Evolutionary conservation across 495 filamentous ascomycete genomes (phyloP).

Genomic region (Neurospora pannonica): DNA sequence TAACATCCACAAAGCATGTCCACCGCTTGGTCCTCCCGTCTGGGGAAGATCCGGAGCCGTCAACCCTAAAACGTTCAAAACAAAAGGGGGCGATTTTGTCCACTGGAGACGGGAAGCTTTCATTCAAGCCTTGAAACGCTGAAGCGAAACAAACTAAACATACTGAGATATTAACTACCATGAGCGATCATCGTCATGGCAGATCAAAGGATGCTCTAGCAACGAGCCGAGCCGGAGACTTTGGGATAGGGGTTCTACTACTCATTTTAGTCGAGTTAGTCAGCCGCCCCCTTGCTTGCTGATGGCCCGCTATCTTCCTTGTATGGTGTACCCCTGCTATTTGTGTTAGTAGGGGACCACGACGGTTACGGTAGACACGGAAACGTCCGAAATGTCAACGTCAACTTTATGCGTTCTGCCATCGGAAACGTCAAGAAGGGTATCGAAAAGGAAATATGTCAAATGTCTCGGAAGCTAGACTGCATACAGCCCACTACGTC

Average conservation of each 20-base stretch:
- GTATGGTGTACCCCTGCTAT: neutral
- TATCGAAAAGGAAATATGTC: neutral
- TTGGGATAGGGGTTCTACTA: neutral
- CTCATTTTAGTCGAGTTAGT: neutral
- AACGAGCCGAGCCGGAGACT: neutral
- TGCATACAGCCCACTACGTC: neutral
- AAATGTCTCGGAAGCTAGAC: neutral
- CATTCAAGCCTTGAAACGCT: neutral
- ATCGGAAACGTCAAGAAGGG: neutral
- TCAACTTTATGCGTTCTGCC: neutral
- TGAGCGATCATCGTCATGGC: neutral
- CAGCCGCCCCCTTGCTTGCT: neutral
- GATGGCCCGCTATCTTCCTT: neutral
- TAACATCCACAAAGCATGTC: neutral
- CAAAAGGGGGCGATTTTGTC: neutral
- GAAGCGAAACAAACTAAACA: neutral
- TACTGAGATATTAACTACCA: neutral
- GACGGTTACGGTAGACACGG: neutral
- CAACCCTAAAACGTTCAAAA: neutral
- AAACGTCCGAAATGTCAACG: neutral
- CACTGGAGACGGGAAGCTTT: neutral
- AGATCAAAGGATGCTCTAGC: neutral
- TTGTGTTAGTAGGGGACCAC: neutral
- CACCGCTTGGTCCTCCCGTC: neutral
- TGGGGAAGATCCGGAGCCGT: neutral